Percentiles rank a stretch among this genome's conserved stretches.
Conservation (phyloP, 2,329 filamentous ascomycete species). For the Cercospora citrullina region DNA sequence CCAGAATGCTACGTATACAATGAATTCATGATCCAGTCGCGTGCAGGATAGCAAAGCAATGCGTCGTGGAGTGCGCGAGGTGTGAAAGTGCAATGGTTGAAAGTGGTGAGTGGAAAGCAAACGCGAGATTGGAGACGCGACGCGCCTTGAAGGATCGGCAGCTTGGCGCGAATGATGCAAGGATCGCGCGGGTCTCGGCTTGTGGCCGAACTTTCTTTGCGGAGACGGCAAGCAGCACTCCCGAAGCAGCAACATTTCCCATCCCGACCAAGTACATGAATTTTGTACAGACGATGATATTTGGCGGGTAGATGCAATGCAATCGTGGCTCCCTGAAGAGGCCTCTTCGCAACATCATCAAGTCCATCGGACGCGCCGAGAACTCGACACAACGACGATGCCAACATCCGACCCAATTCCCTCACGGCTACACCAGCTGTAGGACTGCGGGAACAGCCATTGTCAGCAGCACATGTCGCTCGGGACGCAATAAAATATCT, state of each 20-base stretch:
- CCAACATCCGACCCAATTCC: background rate
- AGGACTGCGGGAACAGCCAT: background rate
- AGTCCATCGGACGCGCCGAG: constrained; percentile 22
- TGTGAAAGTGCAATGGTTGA: background rate
- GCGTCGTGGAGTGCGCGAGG: background rate
- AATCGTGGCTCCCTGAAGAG: constrained; percentile 21
- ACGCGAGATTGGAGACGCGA: constrained; percentile 5
- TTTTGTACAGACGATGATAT: constrained; percentile 14
- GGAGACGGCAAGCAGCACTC: background rate
- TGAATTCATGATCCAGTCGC: background rate
- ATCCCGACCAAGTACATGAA: background rate
- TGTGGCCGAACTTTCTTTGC: constrained; percentile 5
- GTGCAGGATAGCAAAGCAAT: background rate
- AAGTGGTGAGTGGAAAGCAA: constrained; percentile 5
- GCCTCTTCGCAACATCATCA: constrained; percentile 28
- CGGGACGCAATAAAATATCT: background rate
- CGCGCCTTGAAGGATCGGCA: background rate
- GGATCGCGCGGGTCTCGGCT: background rate
- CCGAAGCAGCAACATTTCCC: constrained; percentile 1
- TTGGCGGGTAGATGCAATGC: constrained; percentile 28
- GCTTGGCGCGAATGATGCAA: constrained; percentile 3
- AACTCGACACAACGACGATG: background rate
- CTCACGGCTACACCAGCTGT: background rate
- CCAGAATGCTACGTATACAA: background rate
- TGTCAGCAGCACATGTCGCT: background rate